These are phyloP conservation scores for Trichoderma endophyticum DNA, from an alignment of 2,329 filamentous ascomycete species.

Conservation along the genomic window DNA sequence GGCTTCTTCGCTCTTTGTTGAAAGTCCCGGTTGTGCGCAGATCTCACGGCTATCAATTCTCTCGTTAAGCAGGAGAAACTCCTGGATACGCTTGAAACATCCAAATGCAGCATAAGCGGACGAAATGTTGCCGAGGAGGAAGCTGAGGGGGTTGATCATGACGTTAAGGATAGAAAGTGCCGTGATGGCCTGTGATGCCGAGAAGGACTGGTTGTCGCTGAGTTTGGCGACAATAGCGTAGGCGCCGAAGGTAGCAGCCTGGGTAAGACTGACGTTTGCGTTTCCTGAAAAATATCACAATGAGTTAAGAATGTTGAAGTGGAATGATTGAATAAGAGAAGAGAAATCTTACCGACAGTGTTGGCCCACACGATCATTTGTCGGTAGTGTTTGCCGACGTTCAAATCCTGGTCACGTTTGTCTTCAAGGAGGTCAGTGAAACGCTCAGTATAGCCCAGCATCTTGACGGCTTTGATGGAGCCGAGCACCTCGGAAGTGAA, in stretches of 20 bases:
- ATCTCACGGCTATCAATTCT: conserved; percentile 26
- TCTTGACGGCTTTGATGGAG: conserved; percentile 35
- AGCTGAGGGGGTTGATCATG: conserved; percentile 28
- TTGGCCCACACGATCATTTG: conserved; percentile 28
- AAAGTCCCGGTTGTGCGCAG: neutral
- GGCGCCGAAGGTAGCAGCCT: conserved; percentile 32
- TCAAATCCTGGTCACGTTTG: conserved; percentile 29
- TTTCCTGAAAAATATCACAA: conserved; percentile 23
- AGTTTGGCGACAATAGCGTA: conserved; percentile 31
- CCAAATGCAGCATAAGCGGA: conserved; percentile 29
- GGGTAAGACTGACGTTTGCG: conserved; percentile 27
- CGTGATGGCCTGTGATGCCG: conserved; percentile 31
- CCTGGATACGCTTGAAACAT: conserved; percentile 32
- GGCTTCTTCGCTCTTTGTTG: neutral
- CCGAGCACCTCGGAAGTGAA: conserved; percentile 32
- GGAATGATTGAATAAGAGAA: neutral
- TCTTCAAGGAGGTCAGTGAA: conserved; percentile 26
- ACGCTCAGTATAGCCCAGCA: conserved; percentile 31
- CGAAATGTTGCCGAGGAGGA: conserved; percentile 28
- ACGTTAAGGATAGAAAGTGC: conserved; percentile 31
- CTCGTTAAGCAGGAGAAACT: conserved; percentile 29
- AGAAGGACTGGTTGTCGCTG: conserved; percentile 26
- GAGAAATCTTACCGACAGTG: conserved; percentile 26
- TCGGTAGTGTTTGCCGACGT: conserved; percentile 27
- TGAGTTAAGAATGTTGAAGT: neutral